Conservation (phyloP, 441 rosid species). For the Geranium incanum region DNA sequence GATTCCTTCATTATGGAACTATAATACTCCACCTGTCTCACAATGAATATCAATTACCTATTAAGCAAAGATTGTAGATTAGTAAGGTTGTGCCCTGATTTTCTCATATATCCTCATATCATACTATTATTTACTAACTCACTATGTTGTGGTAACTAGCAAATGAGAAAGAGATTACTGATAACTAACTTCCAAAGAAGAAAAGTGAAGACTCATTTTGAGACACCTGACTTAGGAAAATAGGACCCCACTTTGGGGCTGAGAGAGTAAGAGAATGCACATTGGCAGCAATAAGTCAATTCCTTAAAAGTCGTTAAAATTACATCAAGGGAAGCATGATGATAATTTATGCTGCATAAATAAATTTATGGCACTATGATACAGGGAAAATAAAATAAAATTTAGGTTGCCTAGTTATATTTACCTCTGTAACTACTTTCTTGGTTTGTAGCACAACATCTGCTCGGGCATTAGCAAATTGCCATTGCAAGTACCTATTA, state of each 20-base stretch:
- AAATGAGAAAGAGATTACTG: no score
- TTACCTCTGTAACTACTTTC: constrained; percentile 67
- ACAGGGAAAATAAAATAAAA: neutral
- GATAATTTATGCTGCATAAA: neutral
- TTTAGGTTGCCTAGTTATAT: neutral
- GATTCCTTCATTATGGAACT: neutral
- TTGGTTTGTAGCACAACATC: constrained; percentile 61
- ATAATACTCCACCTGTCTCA: neutral
- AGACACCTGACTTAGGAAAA: neutral
- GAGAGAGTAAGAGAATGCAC: neutral
- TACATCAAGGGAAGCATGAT: neutral
- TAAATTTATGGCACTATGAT: neutral
- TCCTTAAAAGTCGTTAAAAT: neutral
- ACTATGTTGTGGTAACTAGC: neutral
- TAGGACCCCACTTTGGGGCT: neutral
- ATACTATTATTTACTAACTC: no score
- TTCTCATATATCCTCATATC: no score
- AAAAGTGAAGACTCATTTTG: no score
- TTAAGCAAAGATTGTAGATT: neutral
- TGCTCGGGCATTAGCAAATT: constrained; percentile 67
- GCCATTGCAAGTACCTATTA: constrained; percentile 82
- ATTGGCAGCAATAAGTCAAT: neutral
- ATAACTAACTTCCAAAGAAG: no score
- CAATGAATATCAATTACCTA: no score
- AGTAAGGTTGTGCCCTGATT: no score